Percentiles rank a stretch among this genome's conserved stretches.
Evolutionary conservation across 495 filamentous ascomycete species (phyloP).

Genomic region (Lasiosphaeria hispida): DNA sequence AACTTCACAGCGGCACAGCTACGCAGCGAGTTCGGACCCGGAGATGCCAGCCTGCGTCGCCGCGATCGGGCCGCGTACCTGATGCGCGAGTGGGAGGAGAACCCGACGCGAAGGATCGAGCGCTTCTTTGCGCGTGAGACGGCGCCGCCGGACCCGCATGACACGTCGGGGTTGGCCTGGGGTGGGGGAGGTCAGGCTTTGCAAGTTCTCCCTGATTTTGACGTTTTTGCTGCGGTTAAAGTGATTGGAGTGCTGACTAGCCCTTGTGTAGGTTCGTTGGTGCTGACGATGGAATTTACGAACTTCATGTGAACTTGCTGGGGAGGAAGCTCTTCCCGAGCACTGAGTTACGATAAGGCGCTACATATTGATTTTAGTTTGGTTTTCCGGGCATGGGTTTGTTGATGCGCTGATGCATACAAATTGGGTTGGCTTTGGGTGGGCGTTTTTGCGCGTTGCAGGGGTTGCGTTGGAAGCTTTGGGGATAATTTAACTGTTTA

Average conservation of each 20-base stretch:
- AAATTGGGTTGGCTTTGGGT: too few species aligned
- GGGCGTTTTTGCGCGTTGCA: too few species aligned
- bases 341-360: conserved; percentile 53
- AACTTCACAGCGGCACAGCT: background rate
- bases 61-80: conserved; percentile 24
- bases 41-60: conserved; percentile 16
- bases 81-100: conserved; percentile 33
- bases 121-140: conserved; percentile 16
- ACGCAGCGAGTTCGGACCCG: background rate
- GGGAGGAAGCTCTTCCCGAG: conserved; percentile 64
- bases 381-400: too few species aligned
- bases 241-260: conserved; percentile 11
- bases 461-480: too few species aligned
- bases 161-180: conserved; percentile 70
- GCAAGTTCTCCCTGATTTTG: conserved; percentile 47
- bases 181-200: conserved; percentile 65
- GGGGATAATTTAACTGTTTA: too few species aligned
- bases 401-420: too few species aligned
- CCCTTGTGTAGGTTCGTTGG: conserved; percentile 59
- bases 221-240: background rate
- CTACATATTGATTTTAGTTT: background rate
- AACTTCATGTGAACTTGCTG: conserved; percentile 65
- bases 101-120: conserved; percentile 18
- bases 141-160: conserved; percentile 36
- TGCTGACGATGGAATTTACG: conserved; percentile 72